phyloP scores from a whole-genome alignment of 2,329 filamentous ascomycete genomes.

The Endoconidiophora polonica region DNA sequence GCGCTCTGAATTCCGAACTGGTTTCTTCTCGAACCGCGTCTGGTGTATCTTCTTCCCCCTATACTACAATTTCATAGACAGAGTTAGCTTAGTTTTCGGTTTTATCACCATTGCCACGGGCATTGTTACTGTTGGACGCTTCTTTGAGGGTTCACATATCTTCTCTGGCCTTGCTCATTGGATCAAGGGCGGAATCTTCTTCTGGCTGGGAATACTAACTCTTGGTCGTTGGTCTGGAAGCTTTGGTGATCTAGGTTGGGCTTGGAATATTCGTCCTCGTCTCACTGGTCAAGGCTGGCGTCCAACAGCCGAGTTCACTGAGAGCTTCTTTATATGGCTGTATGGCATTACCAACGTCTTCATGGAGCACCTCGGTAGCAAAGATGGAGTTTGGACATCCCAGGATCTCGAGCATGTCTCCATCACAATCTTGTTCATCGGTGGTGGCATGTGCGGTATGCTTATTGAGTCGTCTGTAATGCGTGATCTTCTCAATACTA shows the following conservation, averaged over 20 bases:
- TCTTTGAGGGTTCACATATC: conserved; percentile 55
- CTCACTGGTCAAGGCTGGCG: conserved; percentile 42
- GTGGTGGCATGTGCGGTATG: conserved; percentile 77
- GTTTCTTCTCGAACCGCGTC: conserved; percentile 22
- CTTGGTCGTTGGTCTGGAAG: conserved; percentile 80
- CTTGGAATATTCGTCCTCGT: conserved; percentile 72
- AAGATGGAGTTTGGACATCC: conserved; percentile 54
- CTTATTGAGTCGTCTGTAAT: conserved; percentile 61
- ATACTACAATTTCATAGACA: conserved; percentile 53
- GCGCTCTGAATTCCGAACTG: neutral
- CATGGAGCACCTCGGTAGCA: conserved; percentile 67
- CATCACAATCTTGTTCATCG: conserved; percentile 86
- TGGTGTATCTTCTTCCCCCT: conserved; percentile 31
- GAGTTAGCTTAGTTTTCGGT: conserved; percentile 60
- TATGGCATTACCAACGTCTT: conserved; percentile 87
- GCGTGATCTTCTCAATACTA: conserved; percentile 47
- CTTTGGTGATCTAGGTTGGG: conserved; percentile 84
- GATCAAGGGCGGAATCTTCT: conserved; percentile 88
- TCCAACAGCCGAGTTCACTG: conserved; percentile 73
- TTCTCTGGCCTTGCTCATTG: conserved; percentile 85
- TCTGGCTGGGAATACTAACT: conserved; percentile 79
- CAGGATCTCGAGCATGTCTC: conserved; percentile 82
- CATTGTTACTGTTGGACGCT: conserved; percentile 59
- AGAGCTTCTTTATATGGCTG: conserved; percentile 76
- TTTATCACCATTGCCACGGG: conserved; percentile 59